Conservation (phyloP, 768 basidiomycete species). For the Auricularia sp. region DNA sequence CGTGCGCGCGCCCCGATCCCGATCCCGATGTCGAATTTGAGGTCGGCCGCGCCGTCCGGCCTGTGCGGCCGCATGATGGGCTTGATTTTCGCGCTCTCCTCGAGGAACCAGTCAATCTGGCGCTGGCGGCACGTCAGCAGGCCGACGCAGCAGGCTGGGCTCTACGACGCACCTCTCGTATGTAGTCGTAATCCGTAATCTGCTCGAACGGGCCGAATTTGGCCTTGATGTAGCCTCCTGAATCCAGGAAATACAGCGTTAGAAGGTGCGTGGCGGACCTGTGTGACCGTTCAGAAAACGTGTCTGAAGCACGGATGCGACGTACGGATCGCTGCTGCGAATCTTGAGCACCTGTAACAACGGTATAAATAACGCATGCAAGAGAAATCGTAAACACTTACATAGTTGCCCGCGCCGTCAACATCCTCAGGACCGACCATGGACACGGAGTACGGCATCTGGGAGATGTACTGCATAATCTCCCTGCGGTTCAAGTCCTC, state of each 20-base stretch:
- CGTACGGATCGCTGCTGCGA: conserved; percentile 57
- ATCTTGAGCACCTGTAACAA: conserved; percentile 50
- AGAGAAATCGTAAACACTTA: too few species aligned
- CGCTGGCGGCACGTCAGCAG: conserved; percentile 23
- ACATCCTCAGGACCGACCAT: conserved; percentile 73
- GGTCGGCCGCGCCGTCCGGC: conserved; percentile 64
- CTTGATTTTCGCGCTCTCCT: conserved; percentile 62
- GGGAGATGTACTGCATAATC: conserved; percentile 57
- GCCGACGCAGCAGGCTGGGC: too few species aligned
- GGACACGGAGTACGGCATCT: conserved; percentile 80
- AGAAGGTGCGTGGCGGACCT: conserved; percentile 74
- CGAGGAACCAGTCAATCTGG: conserved; percentile 87
- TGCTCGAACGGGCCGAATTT: conserved; percentile 48
- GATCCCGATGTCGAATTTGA: conserved; percentile 39
- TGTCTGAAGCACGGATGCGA: neutral
- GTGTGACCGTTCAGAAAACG: neutral
- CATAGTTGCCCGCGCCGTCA: conserved; percentile 87
- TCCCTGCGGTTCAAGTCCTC: conserved; percentile 49
- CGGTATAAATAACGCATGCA: too few species aligned
- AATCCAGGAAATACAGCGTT: conserved; percentile 87
- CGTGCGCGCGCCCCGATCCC: conserved; percentile 33
- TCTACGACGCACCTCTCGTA: conserved; percentile 29
- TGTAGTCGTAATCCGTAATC: conserved; percentile 79
- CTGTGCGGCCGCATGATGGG: conserved; percentile 75
- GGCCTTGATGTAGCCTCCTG: conserved; percentile 63